These are phyloP conservation scores for Alectoria sarmentosa DNA, from an alignment of 495 filamentous ascomycete genomes.

Conservation along the genomic window DNA sequence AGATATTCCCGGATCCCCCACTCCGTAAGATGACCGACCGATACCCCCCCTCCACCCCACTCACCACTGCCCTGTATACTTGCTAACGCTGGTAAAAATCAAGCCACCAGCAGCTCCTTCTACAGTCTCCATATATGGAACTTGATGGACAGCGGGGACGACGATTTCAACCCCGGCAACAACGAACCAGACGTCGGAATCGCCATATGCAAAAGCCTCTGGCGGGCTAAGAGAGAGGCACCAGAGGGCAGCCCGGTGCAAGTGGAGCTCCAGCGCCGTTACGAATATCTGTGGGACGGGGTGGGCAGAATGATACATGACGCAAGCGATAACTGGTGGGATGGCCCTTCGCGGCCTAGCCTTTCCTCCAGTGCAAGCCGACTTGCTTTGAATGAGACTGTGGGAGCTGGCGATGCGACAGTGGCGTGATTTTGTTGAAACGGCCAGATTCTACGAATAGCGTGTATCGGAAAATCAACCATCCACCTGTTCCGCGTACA, in stretches of 20 bases:
- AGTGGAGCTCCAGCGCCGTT: background rate
- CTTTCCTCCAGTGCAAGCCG: too few species aligned
- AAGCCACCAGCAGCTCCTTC: background rate
- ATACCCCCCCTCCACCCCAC: background rate
- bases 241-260: background rate
- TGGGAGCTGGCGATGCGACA: too few species aligned
- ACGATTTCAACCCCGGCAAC: background rate
- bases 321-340: background rate
- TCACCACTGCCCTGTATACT: background rate
- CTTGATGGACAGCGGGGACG: background rate
- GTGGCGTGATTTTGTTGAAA: too few species aligned
- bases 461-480: too few species aligned
- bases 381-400: too few species aligned
- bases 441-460: too few species aligned
- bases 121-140: background rate
- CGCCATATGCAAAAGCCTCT: background rate
- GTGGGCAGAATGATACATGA: background rate
- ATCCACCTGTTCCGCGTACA: too few species aligned
- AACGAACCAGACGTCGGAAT: background rate
- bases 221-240: background rate
- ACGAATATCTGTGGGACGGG: background rate
- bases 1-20: background rate
- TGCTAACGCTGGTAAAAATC: background rate
- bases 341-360: background rate
- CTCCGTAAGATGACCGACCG: background rate